phyloP scores from a whole-genome alignment of 441 rosid genomes.

The Sinapis alba region DNA sequence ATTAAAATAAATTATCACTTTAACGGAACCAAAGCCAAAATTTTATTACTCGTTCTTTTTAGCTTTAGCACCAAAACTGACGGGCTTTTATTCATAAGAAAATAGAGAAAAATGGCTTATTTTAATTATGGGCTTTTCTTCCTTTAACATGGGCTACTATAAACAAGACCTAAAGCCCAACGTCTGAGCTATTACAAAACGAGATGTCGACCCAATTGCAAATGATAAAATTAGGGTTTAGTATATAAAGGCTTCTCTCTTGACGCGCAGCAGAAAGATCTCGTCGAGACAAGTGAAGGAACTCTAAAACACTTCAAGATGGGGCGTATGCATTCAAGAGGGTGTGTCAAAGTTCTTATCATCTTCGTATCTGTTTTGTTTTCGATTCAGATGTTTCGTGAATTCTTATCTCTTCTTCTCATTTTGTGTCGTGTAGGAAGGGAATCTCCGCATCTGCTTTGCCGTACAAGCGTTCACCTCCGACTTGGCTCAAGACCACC shows the following conservation, averaged over 20 bases:
- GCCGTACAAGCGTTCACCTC: slow-evolving; percentile 70
- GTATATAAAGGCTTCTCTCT: slow-evolving; percentile 5
- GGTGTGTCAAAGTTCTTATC: slow-evolving; percentile 42
- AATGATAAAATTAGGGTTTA: slow-evolving; percentile 37
- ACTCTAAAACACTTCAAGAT: slow-evolving; percentile 42
- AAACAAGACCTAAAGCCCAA: not conserved
- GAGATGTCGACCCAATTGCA: not conserved
- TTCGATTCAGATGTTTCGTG: not conserved
- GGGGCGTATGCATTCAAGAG: slow-evolving; percentile 88
- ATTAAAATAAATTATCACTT: not conserved
- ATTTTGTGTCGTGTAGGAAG: not conserved
- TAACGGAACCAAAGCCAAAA: not conserved
- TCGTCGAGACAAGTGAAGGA: slow-evolving; percentile 12
- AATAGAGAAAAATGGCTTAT: not conserved
- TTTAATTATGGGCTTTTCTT: not conserved
- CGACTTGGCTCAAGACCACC: slow-evolving; percentile 45
- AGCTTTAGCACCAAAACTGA: not conserved
- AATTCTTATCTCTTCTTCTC: not conserved
- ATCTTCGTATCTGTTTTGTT: not conserved
- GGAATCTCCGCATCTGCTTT: slow-evolving; percentile 86
- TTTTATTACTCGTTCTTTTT: not conserved
- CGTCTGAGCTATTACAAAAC: not conserved
- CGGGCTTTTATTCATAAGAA: not conserved
- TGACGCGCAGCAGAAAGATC: slow-evolving; percentile 7
- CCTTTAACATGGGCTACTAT: not conserved